Evolutionary conservation across 768 basidiomycete species (phyloP).

Genomic region (Tremella yokohamensis): DNA sequence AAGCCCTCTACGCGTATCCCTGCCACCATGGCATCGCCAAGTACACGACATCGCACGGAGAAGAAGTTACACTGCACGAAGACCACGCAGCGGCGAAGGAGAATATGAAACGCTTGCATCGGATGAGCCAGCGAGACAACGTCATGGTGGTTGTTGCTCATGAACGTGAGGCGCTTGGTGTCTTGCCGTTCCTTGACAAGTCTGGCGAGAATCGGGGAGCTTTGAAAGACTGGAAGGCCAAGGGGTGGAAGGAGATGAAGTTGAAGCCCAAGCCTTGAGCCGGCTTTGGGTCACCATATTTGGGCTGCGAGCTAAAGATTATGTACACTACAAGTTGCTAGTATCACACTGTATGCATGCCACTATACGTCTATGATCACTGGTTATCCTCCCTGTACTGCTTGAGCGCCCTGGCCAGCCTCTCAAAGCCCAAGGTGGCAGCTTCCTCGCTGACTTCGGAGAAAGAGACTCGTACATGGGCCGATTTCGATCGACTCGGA

Average conservation of each 20-base stretch:
- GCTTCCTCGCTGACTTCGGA: slow-evolving; percentile 55
- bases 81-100: slow-evolving; percentile 18
- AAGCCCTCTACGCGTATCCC: slow-evolving; percentile 26
- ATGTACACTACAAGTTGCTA: too few species aligned
- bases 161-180: slow-evolving; percentile 25
- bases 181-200: slow-evolving; percentile 20
- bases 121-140: slow-evolving; percentile 32
- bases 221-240: slow-evolving; percentile 22
- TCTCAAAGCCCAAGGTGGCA: slow-evolving; percentile 67
- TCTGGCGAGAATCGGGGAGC: not conserved
- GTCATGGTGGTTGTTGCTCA: slow-evolving; percentile 40
- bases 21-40: slow-evolving; percentile 10
- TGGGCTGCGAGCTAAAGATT: too few species aligned
- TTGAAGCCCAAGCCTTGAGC: slow-evolving; percentile 8
- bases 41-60: slow-evolving; percentile 17
- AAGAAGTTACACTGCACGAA: slow-evolving; percentile 20
- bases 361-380: too few species aligned
- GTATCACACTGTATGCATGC: too few species aligned
- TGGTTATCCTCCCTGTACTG: too few species aligned
- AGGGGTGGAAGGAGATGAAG: slow-evolving; percentile 34
- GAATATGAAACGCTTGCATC: slow-evolving; percentile 24
- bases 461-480: slow-evolving; percentile 79
- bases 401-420: slow-evolving; percentile 57
- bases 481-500: slow-evolving; percentile 65
- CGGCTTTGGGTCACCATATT: too few species aligned